phyloP scores from a whole-genome alignment of 768 basidiomycete genomes.

The Leccinum arenicola region DNA sequence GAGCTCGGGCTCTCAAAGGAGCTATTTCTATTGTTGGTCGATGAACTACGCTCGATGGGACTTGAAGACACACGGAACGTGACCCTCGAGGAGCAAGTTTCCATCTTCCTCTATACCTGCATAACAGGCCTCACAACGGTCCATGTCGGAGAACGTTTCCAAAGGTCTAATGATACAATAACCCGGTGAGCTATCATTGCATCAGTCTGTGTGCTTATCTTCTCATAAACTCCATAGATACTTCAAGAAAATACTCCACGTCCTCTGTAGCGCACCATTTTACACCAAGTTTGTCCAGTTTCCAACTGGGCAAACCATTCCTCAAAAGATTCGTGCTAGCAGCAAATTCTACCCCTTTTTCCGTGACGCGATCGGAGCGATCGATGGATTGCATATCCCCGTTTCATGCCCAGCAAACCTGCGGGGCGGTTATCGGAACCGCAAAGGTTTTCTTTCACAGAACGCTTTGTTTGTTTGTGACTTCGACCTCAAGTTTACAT shows the following conservation, averaged over 20 bases:
- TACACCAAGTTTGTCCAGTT: not conserved
- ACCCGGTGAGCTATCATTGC: no score
- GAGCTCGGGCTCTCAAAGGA: constrained; percentile 21
- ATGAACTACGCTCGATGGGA: not conserved
- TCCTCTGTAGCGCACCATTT: not conserved
- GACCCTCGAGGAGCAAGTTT: not conserved
- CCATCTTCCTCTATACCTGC: not conserved
- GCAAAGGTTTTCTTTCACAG: no score
- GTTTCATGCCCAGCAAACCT: no score
- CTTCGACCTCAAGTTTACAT: no score
- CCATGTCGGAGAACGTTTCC: not conserved
- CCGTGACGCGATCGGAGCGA: not conserved
- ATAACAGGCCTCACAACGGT: not conserved
- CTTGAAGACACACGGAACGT: not conserved
- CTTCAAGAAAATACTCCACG: not conserved
- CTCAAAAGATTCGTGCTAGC: not conserved
- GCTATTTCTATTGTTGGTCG: constrained; percentile 18
- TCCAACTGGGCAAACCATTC: not conserved
- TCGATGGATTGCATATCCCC: no score
- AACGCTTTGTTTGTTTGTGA: no score
- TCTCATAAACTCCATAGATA: not conserved
- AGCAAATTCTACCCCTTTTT: not conserved
- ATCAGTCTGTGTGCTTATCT: not conserved
- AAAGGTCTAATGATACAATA: not conserved
- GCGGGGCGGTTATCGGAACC: no score